phyloP scores from a whole-genome alignment of 2,329 filamentous ascomycete species.

The Bipolaris cookei region DNA sequence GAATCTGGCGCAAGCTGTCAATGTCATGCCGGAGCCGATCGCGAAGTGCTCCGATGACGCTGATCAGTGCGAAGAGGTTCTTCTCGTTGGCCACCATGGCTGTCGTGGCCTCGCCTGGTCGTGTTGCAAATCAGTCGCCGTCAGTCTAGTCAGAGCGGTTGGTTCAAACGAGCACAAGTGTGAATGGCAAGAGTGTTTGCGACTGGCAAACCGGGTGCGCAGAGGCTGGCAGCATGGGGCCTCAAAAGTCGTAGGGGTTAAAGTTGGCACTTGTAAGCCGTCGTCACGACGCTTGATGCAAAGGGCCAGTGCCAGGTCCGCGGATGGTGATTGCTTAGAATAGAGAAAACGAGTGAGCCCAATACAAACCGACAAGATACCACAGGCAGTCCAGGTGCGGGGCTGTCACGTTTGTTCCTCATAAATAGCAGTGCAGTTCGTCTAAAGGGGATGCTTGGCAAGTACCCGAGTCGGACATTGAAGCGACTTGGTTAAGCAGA shows the following conservation, averaged over 20 bases:
- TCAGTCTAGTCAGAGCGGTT: constrained; percentile 6
- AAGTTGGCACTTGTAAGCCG: constrained; percentile 19
- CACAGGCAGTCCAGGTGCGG: constrained; percentile 4
- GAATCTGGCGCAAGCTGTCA: constrained; percentile 43
- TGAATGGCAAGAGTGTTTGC: constrained; percentile 3
- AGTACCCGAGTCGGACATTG: background rate
- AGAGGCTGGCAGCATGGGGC: constrained; percentile 2
- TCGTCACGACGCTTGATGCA: constrained; percentile 9
- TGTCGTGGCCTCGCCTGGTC: constrained; percentile 25
- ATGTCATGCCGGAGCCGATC: constrained; percentile 42
- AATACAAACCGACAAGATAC: constrained; percentile 15
- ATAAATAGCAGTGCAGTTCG: background rate
- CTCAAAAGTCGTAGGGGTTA: constrained; percentile 8
- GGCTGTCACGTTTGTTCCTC: background rate
- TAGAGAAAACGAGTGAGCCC: background rate
- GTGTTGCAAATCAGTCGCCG: constrained; percentile 18
- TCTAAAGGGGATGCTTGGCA: constrained; percentile 4
- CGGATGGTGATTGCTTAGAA: constrained; percentile 7
- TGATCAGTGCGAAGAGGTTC: constrained; percentile 36
- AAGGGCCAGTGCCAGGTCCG: constrained; percentile 7
- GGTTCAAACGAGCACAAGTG: constrained; percentile 9
- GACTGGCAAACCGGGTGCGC: constrained; percentile 11
- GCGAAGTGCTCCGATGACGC: constrained; percentile 38
- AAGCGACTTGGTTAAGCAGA: background rate
- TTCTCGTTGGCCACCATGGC: constrained; percentile 38